Evolutionary conservation across 2,329 filamentous ascomycete species (phyloP).

Genomic region (Monilinia aucupariae): DNA sequence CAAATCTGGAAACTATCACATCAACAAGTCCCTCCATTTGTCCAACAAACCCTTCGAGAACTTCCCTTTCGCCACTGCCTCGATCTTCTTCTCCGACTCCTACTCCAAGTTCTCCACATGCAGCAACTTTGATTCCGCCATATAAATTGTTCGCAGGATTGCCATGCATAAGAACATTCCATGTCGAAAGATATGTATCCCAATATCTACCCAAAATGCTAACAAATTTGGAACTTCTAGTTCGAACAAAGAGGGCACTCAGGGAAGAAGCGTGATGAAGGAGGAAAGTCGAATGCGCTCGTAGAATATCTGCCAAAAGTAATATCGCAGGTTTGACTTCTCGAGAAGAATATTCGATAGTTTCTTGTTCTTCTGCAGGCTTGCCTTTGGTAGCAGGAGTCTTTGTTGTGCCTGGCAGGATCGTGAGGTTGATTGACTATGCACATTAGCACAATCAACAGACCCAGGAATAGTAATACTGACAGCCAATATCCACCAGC

Average conservation of each 20-base stretch:
- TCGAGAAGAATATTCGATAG: conserved; percentile 76
- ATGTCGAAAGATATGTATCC: conserved; percentile 63
- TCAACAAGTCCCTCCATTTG: conserved; percentile 82
- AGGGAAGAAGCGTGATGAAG: conserved; percentile 80
- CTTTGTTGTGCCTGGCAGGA: conserved; percentile 55
- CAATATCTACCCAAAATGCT: conserved; percentile 73
- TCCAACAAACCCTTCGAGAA: conserved; percentile 79
- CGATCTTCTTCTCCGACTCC: conserved; percentile 94
- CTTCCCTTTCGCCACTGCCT: conserved; percentile 87
- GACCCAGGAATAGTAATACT: conserved; percentile 35
- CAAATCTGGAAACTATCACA: conserved; percentile 81
- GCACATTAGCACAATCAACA: conserved; percentile 20
- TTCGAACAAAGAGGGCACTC: conserved; percentile 60
- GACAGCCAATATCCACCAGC: conserved; percentile 95
- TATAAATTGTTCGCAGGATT: conserved; percentile 79
- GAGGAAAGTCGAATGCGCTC: conserved; percentile 77
- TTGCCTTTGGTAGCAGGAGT: conserved; percentile 31
- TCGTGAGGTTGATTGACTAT: conserved; percentile 76
- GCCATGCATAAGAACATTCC: conserved; percentile 86
- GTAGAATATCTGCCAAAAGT: conserved; percentile 72
- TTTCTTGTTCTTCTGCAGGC: conserved; percentile 22
- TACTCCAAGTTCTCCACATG: conserved; percentile 84
- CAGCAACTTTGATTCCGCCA: conserved; percentile 79
- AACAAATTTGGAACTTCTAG: conserved; percentile 63
- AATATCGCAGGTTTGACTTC: conserved; percentile 81